Evolutionary conservation across 2,329 filamentous ascomycete genomes (phyloP).

Genomic region (Monosporascus sp.): DNA sequence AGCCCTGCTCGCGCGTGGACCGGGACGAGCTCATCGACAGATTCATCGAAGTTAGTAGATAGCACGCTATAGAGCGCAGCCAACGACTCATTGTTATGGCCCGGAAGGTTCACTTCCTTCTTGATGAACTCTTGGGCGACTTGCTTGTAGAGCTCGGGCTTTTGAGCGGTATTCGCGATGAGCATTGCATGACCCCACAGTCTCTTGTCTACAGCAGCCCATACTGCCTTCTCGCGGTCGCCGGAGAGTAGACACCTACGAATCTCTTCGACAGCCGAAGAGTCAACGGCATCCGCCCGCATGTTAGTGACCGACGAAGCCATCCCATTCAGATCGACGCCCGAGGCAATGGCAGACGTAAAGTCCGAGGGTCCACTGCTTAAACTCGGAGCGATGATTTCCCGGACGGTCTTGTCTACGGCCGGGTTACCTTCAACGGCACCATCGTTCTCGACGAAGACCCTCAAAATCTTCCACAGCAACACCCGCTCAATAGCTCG

Average conservation of each 20-base stretch:
- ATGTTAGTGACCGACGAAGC: conserved; percentile 31
- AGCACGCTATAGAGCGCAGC: conserved; percentile 91
- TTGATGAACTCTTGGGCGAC: conserved; percentile 93
- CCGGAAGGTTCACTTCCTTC: conserved; percentile 81
- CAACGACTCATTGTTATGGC: conserved; percentile 77
- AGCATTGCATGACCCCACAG: conserved; percentile 97
- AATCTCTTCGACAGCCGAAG: conserved; percentile 64
- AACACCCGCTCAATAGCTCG: conserved; percentile 73
- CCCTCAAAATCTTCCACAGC: conserved; percentile 78
- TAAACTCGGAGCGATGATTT: conserved; percentile 61
- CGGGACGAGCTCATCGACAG: conserved; percentile 91
- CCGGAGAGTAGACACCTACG: conserved; percentile 70
- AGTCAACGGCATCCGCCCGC: conserved; percentile 63
- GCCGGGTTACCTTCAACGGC: conserved; percentile 65
- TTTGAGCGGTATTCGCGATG: conserved; percentile 67
- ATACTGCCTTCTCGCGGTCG: conserved; percentile 85
- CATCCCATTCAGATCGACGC: conserved; percentile 33
- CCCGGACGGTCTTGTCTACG: conserved; percentile 69
- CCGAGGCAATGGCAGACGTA: conserved; percentile 23
- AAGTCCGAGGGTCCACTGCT: conserved; percentile 22
- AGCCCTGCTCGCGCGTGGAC: conserved; percentile 87
- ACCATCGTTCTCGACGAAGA: conserved; percentile 85
- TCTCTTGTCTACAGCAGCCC: conserved; percentile 86
- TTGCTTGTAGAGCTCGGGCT: conserved; percentile 81
- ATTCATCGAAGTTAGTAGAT: conserved; percentile 90